Percentiles rank a stretch among this genome's conserved stretches.
Conservation (phyloP, 2,329 filamentous ascomycete genomes). For the Penicillium sp. region DNA sequence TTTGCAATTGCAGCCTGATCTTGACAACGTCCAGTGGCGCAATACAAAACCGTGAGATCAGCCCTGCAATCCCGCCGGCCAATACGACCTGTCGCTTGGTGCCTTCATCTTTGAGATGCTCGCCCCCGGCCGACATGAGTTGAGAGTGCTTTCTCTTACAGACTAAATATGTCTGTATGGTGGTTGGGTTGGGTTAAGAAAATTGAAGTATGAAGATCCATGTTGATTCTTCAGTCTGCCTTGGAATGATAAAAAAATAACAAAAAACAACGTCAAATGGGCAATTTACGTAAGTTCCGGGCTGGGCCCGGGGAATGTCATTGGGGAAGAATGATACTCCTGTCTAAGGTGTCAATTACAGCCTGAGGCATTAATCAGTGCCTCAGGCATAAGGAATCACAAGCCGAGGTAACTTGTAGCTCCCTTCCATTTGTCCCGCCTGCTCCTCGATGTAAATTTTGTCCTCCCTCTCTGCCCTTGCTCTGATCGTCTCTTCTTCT, state of each 20-base stretch:
- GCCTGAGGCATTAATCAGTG: background rate
- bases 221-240: slow-evolving; percentile 4
- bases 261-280: background rate
- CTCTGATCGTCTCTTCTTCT: background rate
- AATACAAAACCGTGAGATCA: slow-evolving; percentile 92
- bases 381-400: background rate
- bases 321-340: background rate
- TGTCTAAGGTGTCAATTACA: background rate
- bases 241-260: slow-evolving; percentile 16
- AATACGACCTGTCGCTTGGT: slow-evolving; percentile 63
- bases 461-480: background rate
- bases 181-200: background rate
- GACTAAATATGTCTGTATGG: background rate
- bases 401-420: slow-evolving; percentile 1
- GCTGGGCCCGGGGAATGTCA: background rate
- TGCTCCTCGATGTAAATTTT: background rate
- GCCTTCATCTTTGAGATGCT: slow-evolving; percentile 70
- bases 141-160: slow-evolving; percentile 16
- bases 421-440: background rate
- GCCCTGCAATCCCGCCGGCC: slow-evolving; percentile 70
- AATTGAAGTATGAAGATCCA: background rate
- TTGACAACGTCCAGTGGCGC: slow-evolving; percentile 97
- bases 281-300: slow-evolving; percentile 19
- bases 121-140: slow-evolving; percentile 64
- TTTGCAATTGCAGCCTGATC: slow-evolving; percentile 92